Base-by-base conservation (phyloP, 169 alveolate species). In the Besnoitia besnoiti region DNA sequence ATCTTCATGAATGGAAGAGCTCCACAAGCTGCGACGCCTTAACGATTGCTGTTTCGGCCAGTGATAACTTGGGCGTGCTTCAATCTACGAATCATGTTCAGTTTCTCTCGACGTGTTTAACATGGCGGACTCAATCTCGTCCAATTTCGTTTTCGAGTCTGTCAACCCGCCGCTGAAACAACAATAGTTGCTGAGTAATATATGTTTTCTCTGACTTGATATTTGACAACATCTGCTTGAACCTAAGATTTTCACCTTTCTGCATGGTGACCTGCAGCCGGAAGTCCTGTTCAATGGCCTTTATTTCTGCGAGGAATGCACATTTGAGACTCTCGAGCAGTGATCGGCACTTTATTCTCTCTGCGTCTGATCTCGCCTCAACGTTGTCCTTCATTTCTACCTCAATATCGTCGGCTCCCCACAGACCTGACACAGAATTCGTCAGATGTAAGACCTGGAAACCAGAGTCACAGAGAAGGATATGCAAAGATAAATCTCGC, bases 241-340 rank as follows among this genome's bases (percentile, higher is more conserved):
- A 33, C 49, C 90, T 0, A 10, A n/a, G 40, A 35, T 84, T 84
- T 47, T 84, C 90, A 21, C 73, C 42, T 47, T 50, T 84, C 90
- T 84, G 90, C 76, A 50, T 27, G 42, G 46, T 37, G 30, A 49
- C 90, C 90, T 84, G 90, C 24, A 49, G 73, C 49, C 30, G 16
- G 76, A 84, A 84, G 73, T 84, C 90, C 30, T 84, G 73, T n/a
- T 84, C 90, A 75, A 84, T 46, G 0, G 30, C 35, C 90, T 84
- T n/a, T 12, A 84, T 46, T 47, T 80, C 59, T 7, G 89, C 89
- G 44, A 47, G 59, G 67, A 80, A 80, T 27, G 0, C 37, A 27
- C 16, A 12, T 80, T 80, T 80, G 24, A 35, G 33, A 33, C 67
- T 42, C 27, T 33, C 85, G 50, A 76, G 85, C 49, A 37, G 49